These are phyloP conservation scores for Hyphodiscus sp. DNA, from an alignment of 2,329 filamentous ascomycete genomes.

Conservation along the genomic window DNA sequence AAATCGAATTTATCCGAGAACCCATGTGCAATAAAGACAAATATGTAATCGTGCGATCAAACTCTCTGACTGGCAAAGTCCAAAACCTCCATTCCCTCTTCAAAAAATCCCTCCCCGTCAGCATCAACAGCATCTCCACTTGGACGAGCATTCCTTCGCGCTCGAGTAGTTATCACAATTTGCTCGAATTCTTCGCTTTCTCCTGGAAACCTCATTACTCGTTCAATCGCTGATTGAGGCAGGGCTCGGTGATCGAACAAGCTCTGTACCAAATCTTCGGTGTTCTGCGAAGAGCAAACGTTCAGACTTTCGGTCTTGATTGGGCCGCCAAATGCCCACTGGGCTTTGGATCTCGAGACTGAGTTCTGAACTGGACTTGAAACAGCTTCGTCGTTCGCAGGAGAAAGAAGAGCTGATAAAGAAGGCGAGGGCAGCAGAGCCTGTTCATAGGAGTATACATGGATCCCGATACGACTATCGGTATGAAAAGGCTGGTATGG, in stretches of 20 bases:
- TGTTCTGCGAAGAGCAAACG: conserved; percentile 39
- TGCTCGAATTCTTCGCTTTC: conserved; percentile 54
- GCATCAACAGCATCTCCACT: conserved; percentile 40
- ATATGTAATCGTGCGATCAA: conserved; percentile 31
- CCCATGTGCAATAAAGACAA: not conserved
- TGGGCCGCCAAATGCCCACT: conserved; percentile 56
- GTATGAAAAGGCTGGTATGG: conserved; percentile 96
- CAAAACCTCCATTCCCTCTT: conserved; percentile 86
- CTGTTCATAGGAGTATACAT: conserved; percentile 45
- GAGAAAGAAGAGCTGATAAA: conserved; percentile 22
- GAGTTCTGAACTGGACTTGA: no score
- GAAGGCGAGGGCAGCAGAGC: conserved; percentile 16
- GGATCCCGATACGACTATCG: conserved; percentile 75
- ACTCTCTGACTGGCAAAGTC: conserved; percentile 75
- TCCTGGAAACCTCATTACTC: conserved; percentile 48
- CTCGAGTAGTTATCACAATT: conserved; percentile 74
- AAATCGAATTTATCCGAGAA: not conserved
- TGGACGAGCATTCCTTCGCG: conserved; percentile 52
- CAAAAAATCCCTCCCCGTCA: conserved; percentile 75
- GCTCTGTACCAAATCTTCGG: conserved; percentile 46
- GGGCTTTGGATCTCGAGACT: conserved; percentile 5
- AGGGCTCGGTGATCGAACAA: conserved; percentile 49
- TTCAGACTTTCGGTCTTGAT: conserved; percentile 47
- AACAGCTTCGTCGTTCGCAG: conserved; percentile 4
- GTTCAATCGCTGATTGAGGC: conserved; percentile 58